Conservation (phyloP, 2,329 filamentous ascomycete species). For the Exophiala calicioides region DNA sequence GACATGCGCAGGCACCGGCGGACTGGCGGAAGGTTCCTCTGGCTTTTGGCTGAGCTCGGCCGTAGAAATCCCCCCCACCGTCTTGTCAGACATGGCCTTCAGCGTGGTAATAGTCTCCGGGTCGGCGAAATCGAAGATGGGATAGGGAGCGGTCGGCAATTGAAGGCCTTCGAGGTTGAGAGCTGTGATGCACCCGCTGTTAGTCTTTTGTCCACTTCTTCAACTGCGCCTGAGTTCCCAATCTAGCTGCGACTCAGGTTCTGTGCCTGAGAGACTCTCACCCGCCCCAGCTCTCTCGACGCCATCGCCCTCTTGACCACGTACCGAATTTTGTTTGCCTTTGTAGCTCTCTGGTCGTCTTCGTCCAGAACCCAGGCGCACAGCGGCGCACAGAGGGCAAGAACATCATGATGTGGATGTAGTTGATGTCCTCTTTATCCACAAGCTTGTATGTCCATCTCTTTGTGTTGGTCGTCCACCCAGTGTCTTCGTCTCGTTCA, state of each 20-base stretch:
- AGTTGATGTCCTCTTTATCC: no score
- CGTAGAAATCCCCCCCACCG: conserved; percentile 83
- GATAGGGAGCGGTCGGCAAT: conserved; percentile 25
- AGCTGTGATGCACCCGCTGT: conserved; percentile 19
- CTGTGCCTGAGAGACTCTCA: neutral
- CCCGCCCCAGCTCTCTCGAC: neutral
- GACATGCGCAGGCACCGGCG: conserved; percentile 60
- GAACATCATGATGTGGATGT: conserved; percentile 31
- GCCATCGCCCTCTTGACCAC: conserved; percentile 1
- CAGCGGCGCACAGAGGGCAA: conserved; percentile 23
- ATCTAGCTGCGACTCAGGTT: neutral
- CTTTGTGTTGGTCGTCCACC: no score
- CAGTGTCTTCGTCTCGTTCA: no score
- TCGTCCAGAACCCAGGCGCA: conserved; percentile 33
- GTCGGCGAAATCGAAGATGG: conserved; percentile 32
- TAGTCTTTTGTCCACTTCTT: neutral
- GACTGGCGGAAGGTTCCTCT: conserved; percentile 43
- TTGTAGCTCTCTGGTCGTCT: conserved; percentile 29
- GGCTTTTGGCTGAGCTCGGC: conserved; percentile 68
- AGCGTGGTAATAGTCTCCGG: conserved; percentile 46
- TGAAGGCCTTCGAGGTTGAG: conserved; percentile 31
- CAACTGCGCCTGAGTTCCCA: neutral
- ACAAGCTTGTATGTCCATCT: no score
- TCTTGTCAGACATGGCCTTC: conserved; percentile 82
- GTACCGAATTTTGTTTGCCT: conserved; percentile 31